These are phyloP conservation scores for Xylaria sp. DNA, from an alignment of 2,329 filamentous ascomycete genomes.

Conservation along the genomic window DNA sequence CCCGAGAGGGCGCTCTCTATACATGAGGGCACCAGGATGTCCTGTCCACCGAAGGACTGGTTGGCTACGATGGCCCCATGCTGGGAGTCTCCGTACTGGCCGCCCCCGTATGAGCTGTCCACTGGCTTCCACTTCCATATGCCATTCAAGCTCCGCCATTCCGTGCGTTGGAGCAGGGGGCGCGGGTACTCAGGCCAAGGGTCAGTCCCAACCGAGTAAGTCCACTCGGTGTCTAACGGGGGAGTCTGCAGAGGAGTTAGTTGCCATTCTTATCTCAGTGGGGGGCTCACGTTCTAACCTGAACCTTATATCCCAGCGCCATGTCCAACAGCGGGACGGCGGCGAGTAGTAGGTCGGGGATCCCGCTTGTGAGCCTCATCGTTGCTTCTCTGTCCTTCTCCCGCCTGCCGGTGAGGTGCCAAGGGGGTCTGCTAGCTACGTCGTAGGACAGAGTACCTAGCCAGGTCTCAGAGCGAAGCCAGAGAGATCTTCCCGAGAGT, in stretches of 20 bases:
- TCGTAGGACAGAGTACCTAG: conserved; percentile 3
- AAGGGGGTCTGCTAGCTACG: conserved; percentile 7
- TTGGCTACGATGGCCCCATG: conserved; percentile 23
- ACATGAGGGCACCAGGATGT: conserved; percentile 48
- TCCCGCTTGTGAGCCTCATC: conserved; percentile 17
- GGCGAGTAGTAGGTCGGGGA: conserved; percentile 19
- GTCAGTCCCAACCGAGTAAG: conserved; percentile 51
- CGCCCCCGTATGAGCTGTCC: too few relatives aligned
- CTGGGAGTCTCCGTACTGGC: conserved; percentile 32
- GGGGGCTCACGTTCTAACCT: conserved; percentile 14
- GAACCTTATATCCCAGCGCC: conserved; percentile 26
- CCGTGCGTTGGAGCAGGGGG: conserved; percentile 55
- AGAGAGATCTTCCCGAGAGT: conserved; percentile 10
- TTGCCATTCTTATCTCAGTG: background rate
- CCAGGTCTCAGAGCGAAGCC: conserved; percentile 3
- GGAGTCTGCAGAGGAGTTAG: conserved; percentile 44
- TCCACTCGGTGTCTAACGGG: conserved; percentile 56
- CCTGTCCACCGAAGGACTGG: conserved; percentile 36
- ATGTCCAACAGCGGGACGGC: conserved; percentile 17
- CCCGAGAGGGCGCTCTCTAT: conserved; percentile 53
- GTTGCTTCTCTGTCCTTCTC: conserved; percentile 13
- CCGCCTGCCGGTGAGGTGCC: conserved; percentile 1
- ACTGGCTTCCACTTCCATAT: conserved; percentile 58
- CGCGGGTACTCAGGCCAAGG: conserved; percentile 63
- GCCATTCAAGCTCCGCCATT: conserved; percentile 61